phyloP scores from a whole-genome alignment of 768 basidiomycete species.

The Russula compacta region DNA sequence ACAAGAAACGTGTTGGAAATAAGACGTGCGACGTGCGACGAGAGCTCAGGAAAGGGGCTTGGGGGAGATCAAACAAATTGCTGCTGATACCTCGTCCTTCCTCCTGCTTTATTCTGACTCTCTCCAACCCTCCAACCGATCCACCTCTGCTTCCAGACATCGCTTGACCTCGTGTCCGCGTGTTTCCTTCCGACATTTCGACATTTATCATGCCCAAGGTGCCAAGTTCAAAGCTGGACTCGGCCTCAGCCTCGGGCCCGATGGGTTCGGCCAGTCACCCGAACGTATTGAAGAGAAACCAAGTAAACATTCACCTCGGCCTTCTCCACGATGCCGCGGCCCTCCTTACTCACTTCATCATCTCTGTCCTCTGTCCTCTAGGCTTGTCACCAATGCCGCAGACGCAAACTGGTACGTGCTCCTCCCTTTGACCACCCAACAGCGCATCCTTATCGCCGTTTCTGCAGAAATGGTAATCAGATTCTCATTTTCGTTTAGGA shows the following conservation, averaged over 20 bases:
- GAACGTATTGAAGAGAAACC: conserved; percentile 25
- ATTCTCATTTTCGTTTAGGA: not conserved
- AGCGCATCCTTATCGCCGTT: not conserved
- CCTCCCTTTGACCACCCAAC: not conserved
- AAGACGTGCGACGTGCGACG: not conserved
- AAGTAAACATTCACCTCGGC: conserved; percentile 21
- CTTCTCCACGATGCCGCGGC: not conserved
- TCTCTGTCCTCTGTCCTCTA: not conserved
- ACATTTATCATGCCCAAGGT: conserved; percentile 16
- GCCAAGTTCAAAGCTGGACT: conserved; percentile 8
- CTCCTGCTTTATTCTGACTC: not conserved
- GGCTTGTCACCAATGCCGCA: conserved; percentile 54
- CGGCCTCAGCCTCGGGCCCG: conserved; percentile 18
- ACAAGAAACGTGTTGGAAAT: not conserved
- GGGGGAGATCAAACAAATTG: not conserved
- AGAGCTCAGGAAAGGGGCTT: conserved; percentile 7
- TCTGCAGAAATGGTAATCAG: conserved; percentile 24
- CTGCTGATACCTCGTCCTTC: not conserved
- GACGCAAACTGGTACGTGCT: conserved; percentile 58
- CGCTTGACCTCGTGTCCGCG: not conserved
- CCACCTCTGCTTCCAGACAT: not conserved
- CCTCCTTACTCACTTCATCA: not conserved
- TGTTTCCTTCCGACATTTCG: not conserved
- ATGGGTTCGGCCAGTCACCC: conserved; percentile 16
- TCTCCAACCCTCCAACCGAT: not conserved